Percentiles rank a stretch among this genome's conserved stretches.
These are phyloP conservation scores for Termitomyces sp. DNA, from an alignment of 768 basidiomycete genomes.

Conservation along the genomic window DNA sequence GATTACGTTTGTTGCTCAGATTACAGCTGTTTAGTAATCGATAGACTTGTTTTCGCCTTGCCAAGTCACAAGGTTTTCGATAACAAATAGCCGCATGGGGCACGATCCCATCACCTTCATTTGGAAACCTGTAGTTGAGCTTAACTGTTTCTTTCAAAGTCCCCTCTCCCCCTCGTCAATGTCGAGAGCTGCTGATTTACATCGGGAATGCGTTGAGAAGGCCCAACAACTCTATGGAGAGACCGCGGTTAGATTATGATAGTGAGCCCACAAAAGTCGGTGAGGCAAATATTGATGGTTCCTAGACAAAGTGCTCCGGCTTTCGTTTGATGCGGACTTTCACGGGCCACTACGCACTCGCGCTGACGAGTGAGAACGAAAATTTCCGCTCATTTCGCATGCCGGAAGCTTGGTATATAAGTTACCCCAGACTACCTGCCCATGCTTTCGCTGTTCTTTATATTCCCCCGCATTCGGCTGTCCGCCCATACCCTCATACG, in stretches of 20 bases:
- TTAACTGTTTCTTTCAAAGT: background rate
- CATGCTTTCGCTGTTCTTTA: background rate
- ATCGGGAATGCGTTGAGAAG: background rate
- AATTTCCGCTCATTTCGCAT: background rate
- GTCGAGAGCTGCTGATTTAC: no score
- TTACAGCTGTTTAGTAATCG: background rate
- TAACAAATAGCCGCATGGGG: background rate
- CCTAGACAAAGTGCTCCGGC: background rate
- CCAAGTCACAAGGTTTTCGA: no score
- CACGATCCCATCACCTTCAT: background rate
- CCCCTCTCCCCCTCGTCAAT: background rate
- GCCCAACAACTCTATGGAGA: background rate
- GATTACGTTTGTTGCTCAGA: background rate
- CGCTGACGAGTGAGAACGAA: background rate
- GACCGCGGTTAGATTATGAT: no score
- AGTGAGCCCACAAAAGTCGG: background rate
- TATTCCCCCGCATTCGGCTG: background rate
- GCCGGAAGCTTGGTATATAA: background rate
- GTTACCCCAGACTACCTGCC: background rate
- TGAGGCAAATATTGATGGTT: background rate
- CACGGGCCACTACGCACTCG: background rate
- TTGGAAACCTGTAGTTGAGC: background rate
- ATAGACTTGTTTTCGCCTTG: background rate
- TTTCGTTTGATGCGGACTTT: background rate
- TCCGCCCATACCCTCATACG: background rate